phyloP scores from a whole-genome alignment of 768 basidiomycete genomes.

The Suillus paluster region DNA sequence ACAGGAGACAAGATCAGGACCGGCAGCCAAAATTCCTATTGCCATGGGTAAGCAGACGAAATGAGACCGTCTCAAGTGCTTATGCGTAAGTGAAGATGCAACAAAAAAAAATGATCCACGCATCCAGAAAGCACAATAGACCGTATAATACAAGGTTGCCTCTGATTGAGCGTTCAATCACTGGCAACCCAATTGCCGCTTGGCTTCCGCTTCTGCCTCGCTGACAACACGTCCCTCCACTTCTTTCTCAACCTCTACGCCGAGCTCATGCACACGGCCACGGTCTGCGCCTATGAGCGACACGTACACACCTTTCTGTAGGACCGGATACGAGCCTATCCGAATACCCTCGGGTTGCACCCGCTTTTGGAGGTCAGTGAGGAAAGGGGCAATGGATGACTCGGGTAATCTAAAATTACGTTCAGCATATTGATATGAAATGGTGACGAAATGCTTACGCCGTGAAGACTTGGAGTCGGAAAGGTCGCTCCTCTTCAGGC shows the following conservation, averaged over 20 bases:
- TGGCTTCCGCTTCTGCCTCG: slow-evolving; percentile 66
- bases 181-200: slow-evolving; percentile 36
- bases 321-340: slow-evolving; percentile 77
- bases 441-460: slow-evolving; percentile 46
- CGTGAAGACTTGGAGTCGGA: slow-evolving; percentile 84
- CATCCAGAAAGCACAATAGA: background rate
- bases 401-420: slow-evolving; percentile 51
- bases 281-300: slow-evolving; percentile 56
- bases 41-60: background rate
- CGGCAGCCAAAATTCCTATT: background rate
- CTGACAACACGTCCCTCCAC: slow-evolving; percentile 61
- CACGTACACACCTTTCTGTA: slow-evolving; percentile 65
- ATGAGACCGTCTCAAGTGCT: background rate
- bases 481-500: slow-evolving; percentile 71
- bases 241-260: slow-evolving; percentile 63
- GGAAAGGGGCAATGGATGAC: slow-evolving; percentile 85
- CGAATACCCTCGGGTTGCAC: slow-evolving; percentile 77
- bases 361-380: slow-evolving; percentile 76
- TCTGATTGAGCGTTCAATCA: background rate
- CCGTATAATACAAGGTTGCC: background rate
- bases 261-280: slow-evolving; percentile 56
- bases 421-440: background rate
- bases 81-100: background rate
- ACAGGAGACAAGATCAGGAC: background rate
- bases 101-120: background rate